phyloP scores from a whole-genome alignment of 176 grass and related monocot genomes.

The Carex pumila region DNA sequence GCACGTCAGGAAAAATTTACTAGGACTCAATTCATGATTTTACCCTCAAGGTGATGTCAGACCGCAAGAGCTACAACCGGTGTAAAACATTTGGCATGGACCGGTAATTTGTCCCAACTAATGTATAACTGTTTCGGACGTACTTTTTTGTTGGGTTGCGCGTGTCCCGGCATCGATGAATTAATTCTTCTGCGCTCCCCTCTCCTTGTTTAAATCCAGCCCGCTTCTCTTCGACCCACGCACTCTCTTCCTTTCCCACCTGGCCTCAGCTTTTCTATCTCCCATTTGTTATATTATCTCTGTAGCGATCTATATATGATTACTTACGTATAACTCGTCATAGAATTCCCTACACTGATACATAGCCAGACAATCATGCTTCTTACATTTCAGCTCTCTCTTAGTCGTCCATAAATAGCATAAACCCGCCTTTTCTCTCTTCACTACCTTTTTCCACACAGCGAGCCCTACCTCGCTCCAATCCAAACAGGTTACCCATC shows the following conservation, averaged over 20 bases:
- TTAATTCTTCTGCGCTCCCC: background rate
- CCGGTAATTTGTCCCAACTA: background rate
- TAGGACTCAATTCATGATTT: background rate
- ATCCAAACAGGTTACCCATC: background rate
- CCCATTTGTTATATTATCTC: background rate
- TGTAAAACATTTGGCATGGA: background rate
- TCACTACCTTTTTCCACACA: background rate
- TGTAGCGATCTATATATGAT: background rate
- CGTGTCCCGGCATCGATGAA: constrained; percentile 6
- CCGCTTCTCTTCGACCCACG: background rate
- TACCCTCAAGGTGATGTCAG: background rate
- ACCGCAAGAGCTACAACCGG: background rate
- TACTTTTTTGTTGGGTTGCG: background rate
- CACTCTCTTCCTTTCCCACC: background rate
- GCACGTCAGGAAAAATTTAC: background rate
- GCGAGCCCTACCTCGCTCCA: background rate
- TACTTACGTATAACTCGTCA: background rate
- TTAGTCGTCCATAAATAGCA: background rate
- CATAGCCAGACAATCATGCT: background rate
- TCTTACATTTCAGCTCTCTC: no score
- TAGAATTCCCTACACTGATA: background rate
- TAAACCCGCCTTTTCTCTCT: background rate
- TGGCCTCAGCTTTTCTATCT: background rate
- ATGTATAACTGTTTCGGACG: background rate
- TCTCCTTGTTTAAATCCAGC: background rate